phyloP scores from a whole-genome alignment of 257 asterid genomes.

The Primulina tabacum region DNA sequence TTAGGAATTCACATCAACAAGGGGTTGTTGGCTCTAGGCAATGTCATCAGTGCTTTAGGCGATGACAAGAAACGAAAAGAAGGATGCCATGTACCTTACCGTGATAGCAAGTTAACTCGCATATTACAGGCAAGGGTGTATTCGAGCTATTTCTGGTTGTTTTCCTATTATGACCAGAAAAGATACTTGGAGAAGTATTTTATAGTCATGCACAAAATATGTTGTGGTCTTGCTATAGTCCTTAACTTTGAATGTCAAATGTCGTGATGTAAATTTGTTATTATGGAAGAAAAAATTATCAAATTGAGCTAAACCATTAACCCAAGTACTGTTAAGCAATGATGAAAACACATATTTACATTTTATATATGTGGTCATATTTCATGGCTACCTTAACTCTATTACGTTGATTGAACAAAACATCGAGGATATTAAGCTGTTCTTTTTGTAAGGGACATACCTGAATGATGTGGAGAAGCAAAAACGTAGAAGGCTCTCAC shows the following conservation, averaged over 20 bases:
- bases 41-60: slow-evolving; percentile 95
- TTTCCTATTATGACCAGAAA: slow-evolving; percentile 5
- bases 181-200: background rate
- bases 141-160: background rate
- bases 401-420: background rate
- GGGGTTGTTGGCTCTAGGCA: slow-evolving; percentile 94
- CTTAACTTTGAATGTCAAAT: background rate
- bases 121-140: slow-evolving; percentile 62
- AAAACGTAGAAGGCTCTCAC: background rate
- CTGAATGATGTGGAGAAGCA: background rate
- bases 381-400: slow-evolving; percentile 5
- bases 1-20: slow-evolving; percentile 97
- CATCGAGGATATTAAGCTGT: background rate
- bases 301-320: background rate
- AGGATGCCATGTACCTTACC: slow-evolving; percentile 98
- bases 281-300: background rate
- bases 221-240: background rate
- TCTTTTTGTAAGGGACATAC: background rate
- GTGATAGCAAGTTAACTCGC: slow-evolving; percentile 97
- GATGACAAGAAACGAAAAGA: slow-evolving; percentile 93
- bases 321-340: background rate
- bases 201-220: background rate
- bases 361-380: background rate
- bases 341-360: background rate
- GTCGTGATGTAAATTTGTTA: slow-evolving; percentile 6